Conservation (phyloP, 192 early-diverging fungal genomes). For the Umbelopsis ramanniana region DNA sequence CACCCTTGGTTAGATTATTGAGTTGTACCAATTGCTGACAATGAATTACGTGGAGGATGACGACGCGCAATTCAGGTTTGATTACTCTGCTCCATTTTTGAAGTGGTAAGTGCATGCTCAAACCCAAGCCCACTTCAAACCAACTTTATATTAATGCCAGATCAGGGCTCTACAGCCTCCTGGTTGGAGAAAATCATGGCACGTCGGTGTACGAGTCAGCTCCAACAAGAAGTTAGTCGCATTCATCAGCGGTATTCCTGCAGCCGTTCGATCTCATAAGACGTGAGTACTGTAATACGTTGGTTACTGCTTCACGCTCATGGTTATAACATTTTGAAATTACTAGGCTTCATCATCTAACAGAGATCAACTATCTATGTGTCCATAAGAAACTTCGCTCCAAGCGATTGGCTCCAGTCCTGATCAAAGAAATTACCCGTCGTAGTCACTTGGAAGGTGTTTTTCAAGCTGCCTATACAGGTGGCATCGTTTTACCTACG, state of each 20-base stretch:
- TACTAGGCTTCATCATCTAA: constrained; percentile 64
- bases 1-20: constrained; percentile 56
- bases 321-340: background rate
- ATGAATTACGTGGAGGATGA: constrained; percentile 98
- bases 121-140: background rate
- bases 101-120: constrained; percentile 66
- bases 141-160: background rate
- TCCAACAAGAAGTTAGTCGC: constrained; percentile 85
- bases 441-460: constrained; percentile 89
- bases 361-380: constrained; percentile 98
- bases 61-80: constrained; percentile 95
- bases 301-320: no score
- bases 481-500: constrained; percentile 88
- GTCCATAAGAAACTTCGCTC: constrained; percentile 94
- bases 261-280: constrained; percentile 72
- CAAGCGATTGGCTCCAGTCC: constrained; percentile 92
- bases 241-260: constrained; percentile 95
- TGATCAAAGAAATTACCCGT: constrained; percentile 98
- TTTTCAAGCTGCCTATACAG: constrained; percentile 99
- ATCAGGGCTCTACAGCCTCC: constrained; percentile 90
- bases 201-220: constrained; percentile 88
- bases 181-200: constrained; percentile 88
- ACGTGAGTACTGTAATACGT: constrained; percentile 48
- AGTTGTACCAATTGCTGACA: constrained; percentile 89
- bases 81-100: constrained; percentile 91